These are phyloP conservation scores for Pilaira anomala DNA, from an alignment of 192 early-diverging fungal genomes.

Conservation along the genomic window DNA sequence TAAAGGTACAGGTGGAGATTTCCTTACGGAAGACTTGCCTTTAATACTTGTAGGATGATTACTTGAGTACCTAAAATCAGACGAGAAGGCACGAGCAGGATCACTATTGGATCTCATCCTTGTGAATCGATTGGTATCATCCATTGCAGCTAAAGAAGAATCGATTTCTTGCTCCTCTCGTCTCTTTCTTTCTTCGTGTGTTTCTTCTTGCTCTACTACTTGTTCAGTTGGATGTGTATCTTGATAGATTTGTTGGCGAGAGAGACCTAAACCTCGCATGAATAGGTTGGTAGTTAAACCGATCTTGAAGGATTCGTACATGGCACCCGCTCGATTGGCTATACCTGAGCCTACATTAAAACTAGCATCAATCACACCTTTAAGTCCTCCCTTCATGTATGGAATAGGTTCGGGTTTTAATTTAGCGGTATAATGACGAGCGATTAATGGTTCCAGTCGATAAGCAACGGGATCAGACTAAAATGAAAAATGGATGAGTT, in stretches of 20 bases:
- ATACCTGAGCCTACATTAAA: slow-evolving; percentile 67
- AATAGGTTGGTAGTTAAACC: slow-evolving; percentile 61
- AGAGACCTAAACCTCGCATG: slow-evolving; percentile 43
- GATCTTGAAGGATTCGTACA: slow-evolving; percentile 56
- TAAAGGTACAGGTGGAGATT: slow-evolving; percentile 17
- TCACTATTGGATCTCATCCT: slow-evolving; percentile 32
- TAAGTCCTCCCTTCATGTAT: slow-evolving; percentile 82
- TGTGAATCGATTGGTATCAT: not conserved
- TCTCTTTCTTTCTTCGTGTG: not conserved
- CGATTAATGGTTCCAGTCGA: slow-evolving; percentile 69
- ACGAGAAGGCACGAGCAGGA: slow-evolving; percentile 12
- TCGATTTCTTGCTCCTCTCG: not conserved
- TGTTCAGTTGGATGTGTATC: slow-evolving; percentile 13
- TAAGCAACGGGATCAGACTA: slow-evolving; percentile 70
- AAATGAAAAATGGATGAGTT: no score
- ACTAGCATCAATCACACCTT: slow-evolving; percentile 62
- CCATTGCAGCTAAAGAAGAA: not conserved
- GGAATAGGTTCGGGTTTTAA: slow-evolving; percentile 70
- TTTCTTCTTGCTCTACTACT: not conserved
- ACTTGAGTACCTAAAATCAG: not conserved
- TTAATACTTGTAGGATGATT: not conserved
- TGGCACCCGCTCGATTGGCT: slow-evolving; percentile 60
- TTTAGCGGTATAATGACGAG: slow-evolving; percentile 48
- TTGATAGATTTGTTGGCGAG: slow-evolving; percentile 30
- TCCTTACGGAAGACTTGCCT: not conserved